Base-by-base conservation (phyloP, 2,329 filamentous ascomycete species). In the Colletotrichum plurivorum region DNA sequence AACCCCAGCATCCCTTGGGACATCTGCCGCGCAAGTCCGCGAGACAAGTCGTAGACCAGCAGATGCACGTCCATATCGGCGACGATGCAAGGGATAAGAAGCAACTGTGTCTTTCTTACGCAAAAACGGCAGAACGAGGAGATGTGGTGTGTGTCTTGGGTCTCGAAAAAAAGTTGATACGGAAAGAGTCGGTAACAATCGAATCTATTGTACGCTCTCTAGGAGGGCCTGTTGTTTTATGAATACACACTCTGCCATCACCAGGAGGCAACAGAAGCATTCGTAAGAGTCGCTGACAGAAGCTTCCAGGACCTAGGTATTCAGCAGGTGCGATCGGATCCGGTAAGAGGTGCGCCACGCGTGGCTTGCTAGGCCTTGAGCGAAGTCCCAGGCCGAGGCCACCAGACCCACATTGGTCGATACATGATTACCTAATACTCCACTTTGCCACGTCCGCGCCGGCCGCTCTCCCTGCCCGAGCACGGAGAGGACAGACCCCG, bases 11-110 rank as follows among this genome's bases (percentile, higher is more conserved):
- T 73, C 70, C 84, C 79, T 82, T 82, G 79, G 18, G 87, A 89
- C 82, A 89, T 82, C 72, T 89, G 83, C 10, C 84, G 83, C 15
- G 87, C 87, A 49, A 90, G 73, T 20, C 88, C 88, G n/a, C 79
- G 80, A 1, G 93, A 95, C 55, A 95, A 85, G 81, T 95, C 93
- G 76, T 95, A 95, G 45, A 94, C 87, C 67, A 94, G 90, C 31
- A 95, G 84, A 75, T 93, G 86, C 57, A 95, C 91, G 67, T 94
- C 91, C 92, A 94, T 94, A 52, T 58, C 41, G 56, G 54, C 43
- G 25, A 46, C 22, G 51, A 59, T 31, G 45, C 43, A 51, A 58
- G 53, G 55, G 25, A 27, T 36, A 36, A 36, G 31, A 12, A 36
- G 31, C 43, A 41, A 56, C 27, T 51, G 16, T 54, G 46, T 56